Base-by-base conservation (phyloP, 2,329 filamentous ascomycete species). In the Talaromyces sp. region DNA sequence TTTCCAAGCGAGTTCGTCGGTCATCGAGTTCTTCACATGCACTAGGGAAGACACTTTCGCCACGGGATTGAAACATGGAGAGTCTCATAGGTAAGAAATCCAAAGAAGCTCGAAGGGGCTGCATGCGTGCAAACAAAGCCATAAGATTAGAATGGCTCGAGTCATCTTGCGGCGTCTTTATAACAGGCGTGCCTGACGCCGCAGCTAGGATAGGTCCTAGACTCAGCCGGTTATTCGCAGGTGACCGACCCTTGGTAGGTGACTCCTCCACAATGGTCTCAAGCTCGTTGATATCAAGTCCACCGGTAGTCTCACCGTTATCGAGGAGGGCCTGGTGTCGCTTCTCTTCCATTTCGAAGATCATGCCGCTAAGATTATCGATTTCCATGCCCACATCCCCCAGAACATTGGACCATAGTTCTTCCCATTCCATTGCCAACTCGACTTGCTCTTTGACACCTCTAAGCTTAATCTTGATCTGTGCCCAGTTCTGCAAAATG, bases 351-450 rank as follows among this genome's bases (percentile, higher is more conserved):
- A 97, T 96, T 73, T 97, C 92, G 66, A 97, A 97, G 27, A 97
- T 90, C 43, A 96, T 77, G 35, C 89, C 82, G 65, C 84, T 85
- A 14, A 96, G 80, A 40, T 88, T 86, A 59, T 94, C 89, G 67
- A 91, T 87, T 74, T 99, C 94, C 57, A 87, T 86, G 47, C 92
- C 90, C 56, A 97, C 96, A 69, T 97, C 93, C 40, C 92, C 93
- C 2, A 99, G 79, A 3, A 97, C 93, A 58, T 84, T 90, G 64
- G 91, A 91, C 93, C 94, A 97, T 32, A 99, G 80, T 74, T 97
- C 92, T 71, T 97, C 92, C 93, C 93, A 99, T 69, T 99, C 94
- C 91, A 97, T 96, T 42, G 94, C 94, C 53, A 96, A 86, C 72
- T 97, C 94, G 16, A 99, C 93, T 68, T 97, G 93, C 43, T 84